Base-by-base conservation (phyloP, 2,329 filamentous ascomycete species). In the Fusarium sp. region DNA sequence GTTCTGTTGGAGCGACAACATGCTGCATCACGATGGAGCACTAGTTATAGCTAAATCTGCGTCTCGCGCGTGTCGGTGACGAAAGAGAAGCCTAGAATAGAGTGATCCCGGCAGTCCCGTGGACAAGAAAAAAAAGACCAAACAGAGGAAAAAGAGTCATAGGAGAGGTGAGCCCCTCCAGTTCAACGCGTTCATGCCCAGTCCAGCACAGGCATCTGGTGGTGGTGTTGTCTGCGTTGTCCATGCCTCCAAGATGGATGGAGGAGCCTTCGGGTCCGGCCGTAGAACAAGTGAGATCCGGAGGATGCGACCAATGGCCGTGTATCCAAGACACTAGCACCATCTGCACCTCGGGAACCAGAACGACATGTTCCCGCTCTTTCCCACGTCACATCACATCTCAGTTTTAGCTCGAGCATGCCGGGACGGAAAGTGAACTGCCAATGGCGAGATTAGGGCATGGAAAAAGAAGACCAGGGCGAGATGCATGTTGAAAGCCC, bases 111-210 rank as follows among this genome's bases (percentile, higher is more conserved):
- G 47, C 45, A 47, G 49, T 56, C 43, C 43, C 54, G 53, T 64
- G 52, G 41, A 15, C 29, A 36, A 21, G 29, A 21, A n/a, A 37
- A 27, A 50, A 53, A 13, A 53, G 21, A 25, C 36, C 23, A 60
- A 17, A 20, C 33, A 40, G 18, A 46, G 35, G 43, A 47, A 43
- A 49, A 72, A 71, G 69, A 73, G 65, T 72, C 69, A 72, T 70
- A 52, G 10, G 35, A 27, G 36, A 29, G 46, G 40, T 21, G 40
- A 66, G 51, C 69, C 69, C 69, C 69, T 71, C 69, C 66, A 65
- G 69, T 71, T 71, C 69, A 59, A 66, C 56, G 67, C 72, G 58
- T 74, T 69, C 66, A 70, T 74, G 70, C 72, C 72, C 71, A 74
- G 71, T 63, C 21, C 60, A 15, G 45, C 29, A 14, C 29, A 31